Conservation (phyloP, 257 asterid species). For the Fraxinus excelsior region DNA sequence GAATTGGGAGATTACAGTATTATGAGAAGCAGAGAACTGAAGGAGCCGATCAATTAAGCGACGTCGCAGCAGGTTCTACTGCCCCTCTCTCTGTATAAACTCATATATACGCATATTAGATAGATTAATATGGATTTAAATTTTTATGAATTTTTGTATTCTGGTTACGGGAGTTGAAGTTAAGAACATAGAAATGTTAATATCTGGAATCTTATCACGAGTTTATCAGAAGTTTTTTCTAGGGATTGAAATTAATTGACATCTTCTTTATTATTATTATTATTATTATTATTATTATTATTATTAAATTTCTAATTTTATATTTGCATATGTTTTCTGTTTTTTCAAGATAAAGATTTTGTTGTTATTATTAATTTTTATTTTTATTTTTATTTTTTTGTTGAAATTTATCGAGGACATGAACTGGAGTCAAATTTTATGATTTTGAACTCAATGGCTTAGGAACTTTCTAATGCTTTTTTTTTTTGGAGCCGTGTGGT, state of each 20-base stretch:
- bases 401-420: neutral
- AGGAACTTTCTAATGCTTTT: neutral
- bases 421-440: neutral
- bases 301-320: too few relatives aligned
- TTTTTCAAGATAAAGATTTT: neutral
- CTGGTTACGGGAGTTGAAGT: neutral
- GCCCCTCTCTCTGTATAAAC: neutral
- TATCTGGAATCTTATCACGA: neutral
- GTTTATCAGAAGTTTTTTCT: neutral
- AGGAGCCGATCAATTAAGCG: neutral
- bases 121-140: neutral
- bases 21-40: conserved; percentile 7
- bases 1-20: neutral
- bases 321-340: neutral
- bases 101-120: neutral
- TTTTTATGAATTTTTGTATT: neutral
- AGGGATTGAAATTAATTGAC: neutral
- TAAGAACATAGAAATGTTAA: neutral
- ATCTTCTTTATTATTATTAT: neutral
- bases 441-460: neutral
- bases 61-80: neutral
- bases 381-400: neutral
- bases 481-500: neutral
- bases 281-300: neutral
- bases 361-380: neutral